phyloP scores from a whole-genome alignment of 2,329 filamentous ascomycete species.

The Emmonsia crescens region DNA sequence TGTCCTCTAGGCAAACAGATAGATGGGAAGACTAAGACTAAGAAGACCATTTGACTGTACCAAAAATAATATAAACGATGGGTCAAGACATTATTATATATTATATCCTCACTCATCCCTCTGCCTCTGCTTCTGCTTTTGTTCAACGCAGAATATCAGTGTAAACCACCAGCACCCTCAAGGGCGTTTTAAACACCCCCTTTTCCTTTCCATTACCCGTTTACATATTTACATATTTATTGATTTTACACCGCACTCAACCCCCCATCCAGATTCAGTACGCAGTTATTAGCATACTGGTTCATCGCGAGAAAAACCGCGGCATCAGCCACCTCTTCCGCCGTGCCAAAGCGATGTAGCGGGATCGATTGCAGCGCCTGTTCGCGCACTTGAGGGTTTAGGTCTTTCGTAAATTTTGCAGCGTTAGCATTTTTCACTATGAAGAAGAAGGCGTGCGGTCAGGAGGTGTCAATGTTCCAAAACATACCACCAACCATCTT shows the following conservation, averaged over 20 bases:
- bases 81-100: no score
- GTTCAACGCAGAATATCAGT: no score
- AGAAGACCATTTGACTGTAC: no score
- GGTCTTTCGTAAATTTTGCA: constrained; percentile 24
- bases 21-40: neutral
- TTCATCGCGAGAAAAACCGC: constrained; percentile 68
- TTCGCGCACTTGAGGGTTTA: constrained; percentile 25
- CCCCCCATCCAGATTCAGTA: constrained; percentile 77
- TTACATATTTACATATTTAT: neutral
- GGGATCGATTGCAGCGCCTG: constrained; percentile 46
- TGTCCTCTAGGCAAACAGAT: neutral
- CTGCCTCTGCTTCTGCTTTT: neutral
- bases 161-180: no score
- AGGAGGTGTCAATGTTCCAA: constrained; percentile 7
- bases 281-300: constrained; percentile 74
- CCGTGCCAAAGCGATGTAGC: constrained; percentile 52
- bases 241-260: constrained; percentile 50
- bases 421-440: neutral
- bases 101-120: neutral
- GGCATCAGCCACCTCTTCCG: constrained; percentile 69
- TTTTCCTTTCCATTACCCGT: neutral
- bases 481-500: constrained; percentile 62
- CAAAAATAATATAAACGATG: no score
- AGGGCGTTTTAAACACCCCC: no score
- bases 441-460: neutral